Conservation (phyloP, 345 rosid species). For the Rhodamnia argentea region DNA sequence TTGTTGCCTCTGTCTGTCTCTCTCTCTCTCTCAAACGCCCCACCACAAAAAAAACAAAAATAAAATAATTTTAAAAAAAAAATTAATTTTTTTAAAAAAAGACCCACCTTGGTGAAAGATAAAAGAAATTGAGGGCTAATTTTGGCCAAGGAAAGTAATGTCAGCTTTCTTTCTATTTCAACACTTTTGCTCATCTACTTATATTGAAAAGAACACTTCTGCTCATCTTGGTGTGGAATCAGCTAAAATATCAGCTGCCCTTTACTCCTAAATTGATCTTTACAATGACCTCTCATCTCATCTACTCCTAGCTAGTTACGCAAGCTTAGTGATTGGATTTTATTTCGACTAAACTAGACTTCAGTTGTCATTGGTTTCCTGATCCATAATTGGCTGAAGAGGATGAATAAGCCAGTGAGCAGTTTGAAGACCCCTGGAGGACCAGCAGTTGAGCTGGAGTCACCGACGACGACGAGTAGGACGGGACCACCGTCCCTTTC, state of each 20-base stretch:
- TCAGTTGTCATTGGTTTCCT: background rate
- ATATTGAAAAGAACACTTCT: background rate
- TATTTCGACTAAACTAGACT: background rate
- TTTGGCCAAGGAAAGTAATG: background rate
- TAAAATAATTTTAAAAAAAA: too few species aligned
- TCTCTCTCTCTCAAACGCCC: background rate
- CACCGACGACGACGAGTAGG: slow-evolving; percentile 25
- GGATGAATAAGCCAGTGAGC: slow-evolving; percentile 39
- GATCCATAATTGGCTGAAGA: slow-evolving; percentile 13
- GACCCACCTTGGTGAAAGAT: background rate
- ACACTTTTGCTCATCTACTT: background rate
- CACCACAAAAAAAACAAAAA: background rate
- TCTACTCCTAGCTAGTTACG: background rate
- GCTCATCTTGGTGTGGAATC: background rate
- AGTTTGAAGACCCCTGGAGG: slow-evolving; percentile 28
- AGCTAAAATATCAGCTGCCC: background rate
- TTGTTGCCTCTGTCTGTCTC: background rate
- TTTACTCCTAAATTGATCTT: background rate
- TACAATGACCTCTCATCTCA: background rate
- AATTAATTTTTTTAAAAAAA: too few species aligned
- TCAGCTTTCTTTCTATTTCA: background rate
- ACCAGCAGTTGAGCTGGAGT: slow-evolving; percentile 36
- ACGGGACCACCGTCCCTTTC: slow-evolving; percentile 11
- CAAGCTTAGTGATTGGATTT: background rate
- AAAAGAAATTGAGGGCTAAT: background rate